Conservation (phyloP, 2,329 filamentous ascomycete species). For the Aspergillus fructus region DNA sequence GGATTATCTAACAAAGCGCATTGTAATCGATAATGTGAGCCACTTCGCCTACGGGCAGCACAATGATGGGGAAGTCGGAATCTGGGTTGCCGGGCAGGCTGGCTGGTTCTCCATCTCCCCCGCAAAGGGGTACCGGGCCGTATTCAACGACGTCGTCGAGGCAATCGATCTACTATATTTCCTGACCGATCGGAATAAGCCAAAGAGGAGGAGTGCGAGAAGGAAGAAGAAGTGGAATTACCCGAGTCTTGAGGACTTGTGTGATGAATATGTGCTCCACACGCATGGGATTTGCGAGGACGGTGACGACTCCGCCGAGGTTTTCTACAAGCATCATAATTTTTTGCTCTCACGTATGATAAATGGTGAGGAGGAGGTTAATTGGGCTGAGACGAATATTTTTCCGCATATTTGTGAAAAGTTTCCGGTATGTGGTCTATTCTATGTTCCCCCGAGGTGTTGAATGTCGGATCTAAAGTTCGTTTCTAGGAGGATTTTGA, state of each 20-base stretch:
- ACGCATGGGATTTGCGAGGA: slow-evolving; percentile 44
- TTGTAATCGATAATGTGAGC: slow-evolving; percentile 50
- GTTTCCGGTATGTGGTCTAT: slow-evolving; percentile 35
- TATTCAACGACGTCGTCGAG: slow-evolving; percentile 58
- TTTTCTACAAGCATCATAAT: slow-evolving; percentile 45
- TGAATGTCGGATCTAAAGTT: neutral
- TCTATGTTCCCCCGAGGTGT: neutral
- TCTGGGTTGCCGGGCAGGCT: slow-evolving; percentile 63
- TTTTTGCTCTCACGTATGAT: slow-evolving; percentile 51
- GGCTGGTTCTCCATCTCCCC: slow-evolving; percentile 63
- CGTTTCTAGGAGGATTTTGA: slow-evolving; percentile 34
- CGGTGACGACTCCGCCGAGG: slow-evolving; percentile 47
- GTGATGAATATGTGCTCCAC: slow-evolving; percentile 45
- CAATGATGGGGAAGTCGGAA: slow-evolving; percentile 55
- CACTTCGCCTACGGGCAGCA: slow-evolving; percentile 52
- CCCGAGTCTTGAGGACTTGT: slow-evolving; percentile 38
- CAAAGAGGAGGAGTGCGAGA: slow-evolving; percentile 29
- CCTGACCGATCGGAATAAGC: slow-evolving; percentile 57
- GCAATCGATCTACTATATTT: slow-evolving; percentile 62
- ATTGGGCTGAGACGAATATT: slow-evolving; percentile 46
- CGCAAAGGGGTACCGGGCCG: slow-evolving; percentile 51
- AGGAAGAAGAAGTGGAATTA: slow-evolving; percentile 31
- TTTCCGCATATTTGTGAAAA: slow-evolving; percentile 46
- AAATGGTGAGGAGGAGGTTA: slow-evolving; percentile 43
- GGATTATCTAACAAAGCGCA: slow-evolving; percentile 41